A percentile compares a stretch with the other conserved stretches of the same genome.
These are phyloP conservation scores for Magnusiomyces magnusii DNA, from an alignment of 1,139 yeast species.

Conservation along the genomic window DNA sequence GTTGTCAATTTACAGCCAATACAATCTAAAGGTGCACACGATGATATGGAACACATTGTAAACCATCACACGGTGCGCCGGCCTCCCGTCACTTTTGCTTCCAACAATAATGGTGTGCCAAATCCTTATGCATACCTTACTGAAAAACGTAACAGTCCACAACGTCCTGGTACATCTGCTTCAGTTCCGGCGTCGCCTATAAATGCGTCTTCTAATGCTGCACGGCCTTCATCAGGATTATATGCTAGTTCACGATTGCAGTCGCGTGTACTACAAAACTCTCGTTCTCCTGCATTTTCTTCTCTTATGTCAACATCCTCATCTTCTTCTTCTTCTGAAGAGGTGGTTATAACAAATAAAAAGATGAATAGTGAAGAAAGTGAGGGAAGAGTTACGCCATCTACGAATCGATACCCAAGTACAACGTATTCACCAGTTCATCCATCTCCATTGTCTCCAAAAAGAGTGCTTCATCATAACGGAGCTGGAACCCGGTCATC, in stretches of 20 bases:
- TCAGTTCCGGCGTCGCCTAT: background rate
- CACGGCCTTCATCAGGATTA: background rate
- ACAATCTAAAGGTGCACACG: background rate
- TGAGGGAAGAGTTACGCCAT: background rate
- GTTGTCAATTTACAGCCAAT: background rate
- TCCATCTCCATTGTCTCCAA: background rate
- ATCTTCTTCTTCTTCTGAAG: no score
- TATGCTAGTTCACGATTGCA: background rate
- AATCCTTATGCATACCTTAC: background rate
- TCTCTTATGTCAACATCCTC: background rate
- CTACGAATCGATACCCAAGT: background rate
- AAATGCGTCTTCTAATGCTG: background rate
- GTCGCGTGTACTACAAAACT: background rate
- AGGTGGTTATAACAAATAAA: no score
- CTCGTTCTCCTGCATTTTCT: background rate
- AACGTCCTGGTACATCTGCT: background rate
- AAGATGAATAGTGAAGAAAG: background rate
- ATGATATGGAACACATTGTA: constrained; percentile 7
- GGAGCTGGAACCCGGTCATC: background rate
- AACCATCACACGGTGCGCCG: background rate
- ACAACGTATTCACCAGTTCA: background rate
- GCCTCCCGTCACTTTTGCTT: background rate
- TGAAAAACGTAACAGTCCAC: background rate
- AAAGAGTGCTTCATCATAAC: background rate
- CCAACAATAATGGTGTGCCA: background rate